These are phyloP conservation scores for Friedmanniomyces endolithicus DNA, from an alignment of 495 filamentous ascomycete genomes.

Conservation along the genomic window DNA sequence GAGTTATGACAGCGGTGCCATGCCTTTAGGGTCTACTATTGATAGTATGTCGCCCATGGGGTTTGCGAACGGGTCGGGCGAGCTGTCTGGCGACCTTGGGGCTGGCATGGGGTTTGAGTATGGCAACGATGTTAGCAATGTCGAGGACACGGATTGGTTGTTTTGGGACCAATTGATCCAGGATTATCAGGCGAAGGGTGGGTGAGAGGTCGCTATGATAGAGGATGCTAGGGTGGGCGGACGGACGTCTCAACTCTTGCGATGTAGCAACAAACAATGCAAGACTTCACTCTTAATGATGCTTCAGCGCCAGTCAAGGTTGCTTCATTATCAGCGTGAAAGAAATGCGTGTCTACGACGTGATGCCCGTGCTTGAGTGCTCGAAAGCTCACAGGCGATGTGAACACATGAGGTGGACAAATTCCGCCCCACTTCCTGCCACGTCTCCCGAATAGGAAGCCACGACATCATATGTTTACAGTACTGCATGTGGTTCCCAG, in stretches of 20 bases:
- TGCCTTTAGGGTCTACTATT: not conserved
- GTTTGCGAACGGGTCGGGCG: not conserved
- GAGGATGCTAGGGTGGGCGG: not conserved
- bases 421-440: not conserved
- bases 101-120: not conserved
- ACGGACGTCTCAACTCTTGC: no score
- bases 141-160: not conserved
- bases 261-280: no score
- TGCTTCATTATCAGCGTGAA: no score
- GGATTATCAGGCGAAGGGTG: not conserved
- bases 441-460: not conserved
- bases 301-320: no score
- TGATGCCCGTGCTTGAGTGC: no score
- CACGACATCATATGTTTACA: not conserved
- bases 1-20: not conserved
- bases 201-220: not conserved
- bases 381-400: no score
- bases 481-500: no score
- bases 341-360: no score
- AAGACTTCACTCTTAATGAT: no score
- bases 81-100: not conserved
- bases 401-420: no score
- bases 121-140: not conserved
- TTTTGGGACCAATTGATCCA: not conserved
- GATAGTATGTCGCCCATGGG: not conserved